Evolutionary conservation across 1,284 basidiomycete genomes (phyloP).

Genomic region (Peniophora sp.): DNA sequence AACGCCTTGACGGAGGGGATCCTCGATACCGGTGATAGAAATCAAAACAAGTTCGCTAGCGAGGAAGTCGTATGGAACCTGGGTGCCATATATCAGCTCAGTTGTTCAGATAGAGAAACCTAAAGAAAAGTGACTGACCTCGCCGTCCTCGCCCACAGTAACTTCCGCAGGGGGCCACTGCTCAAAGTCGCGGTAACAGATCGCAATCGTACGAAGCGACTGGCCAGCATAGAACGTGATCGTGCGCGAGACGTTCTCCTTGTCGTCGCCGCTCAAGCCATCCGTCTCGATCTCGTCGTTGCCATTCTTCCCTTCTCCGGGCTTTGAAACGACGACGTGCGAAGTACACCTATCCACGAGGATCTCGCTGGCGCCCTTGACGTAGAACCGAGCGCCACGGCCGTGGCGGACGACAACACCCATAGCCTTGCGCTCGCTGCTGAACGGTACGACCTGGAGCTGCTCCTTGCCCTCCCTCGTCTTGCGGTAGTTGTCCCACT

Average conservation of each 20-base stretch:
- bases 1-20: slow-evolving; percentile 89
- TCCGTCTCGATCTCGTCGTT: slow-evolving; percentile 45
- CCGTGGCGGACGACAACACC: slow-evolving; percentile 73
- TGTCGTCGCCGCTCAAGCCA: slow-evolving; percentile 55
- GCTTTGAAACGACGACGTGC: slow-evolving; percentile 62
- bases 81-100: too few relatives aligned
- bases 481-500: slow-evolving; percentile 73
- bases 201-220: slow-evolving; percentile 85
- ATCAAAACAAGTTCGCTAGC: slow-evolving; percentile 77
- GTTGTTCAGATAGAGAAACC: too few relatives aligned
- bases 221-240: slow-evolving; percentile 98
- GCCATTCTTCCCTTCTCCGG: slow-evolving; percentile 31
- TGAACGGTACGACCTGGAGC: slow-evolving; percentile 92
- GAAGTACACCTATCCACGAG: slow-evolving; percentile 67
- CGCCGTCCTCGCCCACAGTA: slow-evolving; percentile 38
- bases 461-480: slow-evolving; percentile 64
- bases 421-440: slow-evolving; percentile 94
- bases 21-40: slow-evolving; percentile 90
- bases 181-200: slow-evolving; percentile 88
- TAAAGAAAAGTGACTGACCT: too few relatives aligned
- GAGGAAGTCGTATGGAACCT: slow-evolving; percentile 69
- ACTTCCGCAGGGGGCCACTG: slow-evolving; percentile 73
- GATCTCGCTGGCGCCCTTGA: slow-evolving; percentile 95
- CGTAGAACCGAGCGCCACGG: slow-evolving; percentile 64
- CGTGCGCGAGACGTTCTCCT: slow-evolving; percentile 79